Percentiles rank a stretch among this genome's conserved stretches.
phyloP scores from a whole-genome alignment of 208 protist genomes.

The Leishmania mexicana region DNA sequence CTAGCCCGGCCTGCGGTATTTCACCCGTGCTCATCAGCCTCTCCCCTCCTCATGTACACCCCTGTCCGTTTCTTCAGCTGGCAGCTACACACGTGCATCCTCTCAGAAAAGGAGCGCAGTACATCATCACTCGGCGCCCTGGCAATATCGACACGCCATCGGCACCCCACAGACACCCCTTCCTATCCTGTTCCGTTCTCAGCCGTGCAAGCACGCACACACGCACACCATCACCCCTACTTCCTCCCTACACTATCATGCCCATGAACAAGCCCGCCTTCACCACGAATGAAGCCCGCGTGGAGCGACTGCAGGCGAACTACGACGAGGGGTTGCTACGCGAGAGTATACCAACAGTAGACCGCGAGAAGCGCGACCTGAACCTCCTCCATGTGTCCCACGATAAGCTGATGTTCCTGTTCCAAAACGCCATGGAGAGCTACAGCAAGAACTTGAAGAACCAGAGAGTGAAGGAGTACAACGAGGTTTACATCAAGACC shows the following conservation, averaged over 20 bases:
- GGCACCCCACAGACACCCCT: neutral
- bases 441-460: slow-evolving; percentile 68
- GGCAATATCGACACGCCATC: neutral
- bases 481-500: slow-evolving; percentile 35
- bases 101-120: neutral
- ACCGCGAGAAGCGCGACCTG: slow-evolving; percentile 64
- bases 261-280: slow-evolving; percentile 69
- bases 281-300: slow-evolving; percentile 64
- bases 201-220: neutral
- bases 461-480: slow-evolving; percentile 60
- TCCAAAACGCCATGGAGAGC: slow-evolving; percentile 74
- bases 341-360: slow-evolving; percentile 49
- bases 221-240: neutral
- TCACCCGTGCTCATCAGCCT: too few relatives aligned
- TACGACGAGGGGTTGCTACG: slow-evolving; percentile 76
- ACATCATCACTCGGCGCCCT: neutral
- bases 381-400: slow-evolving; percentile 44
- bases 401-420: slow-evolving; percentile 75
- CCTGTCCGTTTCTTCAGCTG: neutral
- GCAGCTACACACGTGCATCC: neutral
- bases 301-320: slow-evolving; percentile 74
- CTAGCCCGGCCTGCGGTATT: neutral
- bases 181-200: neutral
- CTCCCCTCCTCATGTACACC: neutral
- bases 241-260: slow-evolving; percentile 15